Evolutionary conservation across 2,329 filamentous ascomycete genomes (phyloP), one percentile per base, ranked within the genome.

Genomic region (Aspergillus sp.): DNA sequence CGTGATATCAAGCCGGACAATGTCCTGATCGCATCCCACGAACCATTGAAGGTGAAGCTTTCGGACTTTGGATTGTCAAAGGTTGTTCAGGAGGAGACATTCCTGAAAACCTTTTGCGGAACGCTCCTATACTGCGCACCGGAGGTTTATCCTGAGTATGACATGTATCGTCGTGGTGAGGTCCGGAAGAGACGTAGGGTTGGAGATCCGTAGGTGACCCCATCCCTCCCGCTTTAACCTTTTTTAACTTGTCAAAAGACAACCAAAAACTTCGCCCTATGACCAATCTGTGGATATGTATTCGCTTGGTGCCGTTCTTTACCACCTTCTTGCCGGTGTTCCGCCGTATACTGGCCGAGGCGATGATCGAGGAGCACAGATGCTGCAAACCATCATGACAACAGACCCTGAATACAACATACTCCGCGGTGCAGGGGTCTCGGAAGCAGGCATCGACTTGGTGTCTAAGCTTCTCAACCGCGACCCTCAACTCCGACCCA

Each of bases 1-100:
- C 89, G 95, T n/a, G 95, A 99, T 73, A 92, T 99, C 70, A 99
- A 99, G 72, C 95, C 95, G 0, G 95, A 99, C 79, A 99, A 99
- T 69, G 97, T 99, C 60, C 81, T 99, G 41, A 90, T 98, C 64
- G 82, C 87, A 11, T 88, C 86, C 1, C 72, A 85, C 9, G 80
- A 88, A 6, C 92, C 93, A 0, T 84, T 96, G 49, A 81, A 85
- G 14, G 89, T 98, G 66, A 98, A 99, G 75, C 80, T 99, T 14
- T 96, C 95, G 0, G 95, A 99, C 71, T 99, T 99, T 77, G 95
- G 95, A 3, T 78, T 99, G 4, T 98, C 95, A 2, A 99, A 99
- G 72, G 93, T 96, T 73, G 88, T 96, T 46, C 89, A 92, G 61
- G 91, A 91, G 63, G 89, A 96, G 67, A 97, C 93, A 0, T 97